Evolutionary conservation across 495 filamentous ascomycete genomes (phyloP).

Genomic region (Friedmanniomyces simplex): DNA sequence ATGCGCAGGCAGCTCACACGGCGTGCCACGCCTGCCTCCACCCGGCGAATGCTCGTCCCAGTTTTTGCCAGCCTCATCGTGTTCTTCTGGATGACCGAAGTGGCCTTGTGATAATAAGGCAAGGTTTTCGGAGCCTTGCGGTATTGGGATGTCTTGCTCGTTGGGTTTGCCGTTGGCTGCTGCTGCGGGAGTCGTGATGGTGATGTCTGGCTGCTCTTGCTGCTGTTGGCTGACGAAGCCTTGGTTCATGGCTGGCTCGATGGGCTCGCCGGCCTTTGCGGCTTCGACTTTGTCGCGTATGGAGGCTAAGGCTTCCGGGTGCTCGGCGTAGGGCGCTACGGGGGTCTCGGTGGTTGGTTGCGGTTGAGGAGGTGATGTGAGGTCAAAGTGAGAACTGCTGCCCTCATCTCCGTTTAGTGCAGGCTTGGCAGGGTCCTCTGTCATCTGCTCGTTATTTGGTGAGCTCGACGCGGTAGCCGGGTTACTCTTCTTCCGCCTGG

Average conservation of each 20-base stretch:
- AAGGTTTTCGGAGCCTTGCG: not conserved
- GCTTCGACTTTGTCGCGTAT: slow-evolving; percentile 20
- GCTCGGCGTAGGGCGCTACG: slow-evolving; percentile 15
- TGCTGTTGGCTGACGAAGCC: not conserved
- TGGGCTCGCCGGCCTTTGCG: slow-evolving; percentile 1
- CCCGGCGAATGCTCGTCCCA: not conserved
- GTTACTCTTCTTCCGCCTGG: slow-evolving; percentile 36
- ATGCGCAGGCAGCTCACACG: slow-evolving; percentile 9
- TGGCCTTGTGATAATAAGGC: not conserved
- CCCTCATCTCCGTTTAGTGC: not conserved
- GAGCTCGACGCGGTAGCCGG: not conserved
- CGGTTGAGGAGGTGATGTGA: not conserved
- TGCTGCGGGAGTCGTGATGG: not conserved
- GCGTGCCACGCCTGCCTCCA: not conserved
- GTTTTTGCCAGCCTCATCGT: not conserved
- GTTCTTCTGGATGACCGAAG: not conserved
- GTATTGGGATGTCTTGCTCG: not conserved
- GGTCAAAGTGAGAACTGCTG: not conserved
- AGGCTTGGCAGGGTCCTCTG: not conserved
- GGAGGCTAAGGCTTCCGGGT: slow-evolving; percentile 12
- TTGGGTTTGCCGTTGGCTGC: not conserved
- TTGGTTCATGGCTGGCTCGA: slow-evolving; percentile 8
- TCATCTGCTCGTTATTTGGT: not conserved
- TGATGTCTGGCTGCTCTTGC: not conserved
- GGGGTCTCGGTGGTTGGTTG: not conserved